Conservation (phyloP, 345 rosid species). For the Salix dunnii region DNA sequence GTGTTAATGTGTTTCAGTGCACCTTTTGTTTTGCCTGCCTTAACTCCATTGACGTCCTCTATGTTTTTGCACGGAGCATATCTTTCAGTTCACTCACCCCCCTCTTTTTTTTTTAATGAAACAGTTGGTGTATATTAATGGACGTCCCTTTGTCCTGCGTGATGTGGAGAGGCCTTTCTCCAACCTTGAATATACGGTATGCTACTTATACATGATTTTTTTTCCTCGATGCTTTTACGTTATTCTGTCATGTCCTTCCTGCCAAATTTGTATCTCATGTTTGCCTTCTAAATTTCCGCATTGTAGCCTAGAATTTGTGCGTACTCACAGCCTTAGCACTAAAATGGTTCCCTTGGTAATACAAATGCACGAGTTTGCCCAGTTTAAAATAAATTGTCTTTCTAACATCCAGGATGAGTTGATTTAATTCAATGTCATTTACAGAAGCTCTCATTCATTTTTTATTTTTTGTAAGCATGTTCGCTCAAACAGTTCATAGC, state of each 20-base stretch:
- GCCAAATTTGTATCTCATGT: background rate
- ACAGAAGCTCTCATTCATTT: background rate
- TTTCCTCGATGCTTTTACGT: background rate
- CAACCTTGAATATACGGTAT: conserved; percentile 96
- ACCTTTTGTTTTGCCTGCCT: no score
- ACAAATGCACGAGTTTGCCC: background rate
- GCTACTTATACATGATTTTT: conserved; percentile 16
- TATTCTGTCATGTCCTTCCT: background rate
- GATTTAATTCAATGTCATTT: background rate
- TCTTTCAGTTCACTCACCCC: conserved; percentile 8
- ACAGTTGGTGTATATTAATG: conserved; percentile 87
- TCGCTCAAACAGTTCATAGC: background rate
- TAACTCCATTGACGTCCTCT: no score
- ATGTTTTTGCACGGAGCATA: no score
- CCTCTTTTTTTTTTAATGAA: conserved; percentile 16
- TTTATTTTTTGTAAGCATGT: background rate
- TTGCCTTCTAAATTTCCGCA: background rate
- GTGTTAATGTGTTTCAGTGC: no score
- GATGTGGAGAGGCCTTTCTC: conserved; percentile 95
- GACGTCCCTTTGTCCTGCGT: conserved; percentile 95
- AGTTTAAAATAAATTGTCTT: background rate
- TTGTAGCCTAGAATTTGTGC: background rate
- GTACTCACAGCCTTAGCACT: background rate
- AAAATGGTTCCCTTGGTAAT: background rate
- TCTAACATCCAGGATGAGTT: background rate